Base-by-base conservation (phyloP, 2,329 filamentous ascomycete genomes). In the Volutella citrinella region DNA sequence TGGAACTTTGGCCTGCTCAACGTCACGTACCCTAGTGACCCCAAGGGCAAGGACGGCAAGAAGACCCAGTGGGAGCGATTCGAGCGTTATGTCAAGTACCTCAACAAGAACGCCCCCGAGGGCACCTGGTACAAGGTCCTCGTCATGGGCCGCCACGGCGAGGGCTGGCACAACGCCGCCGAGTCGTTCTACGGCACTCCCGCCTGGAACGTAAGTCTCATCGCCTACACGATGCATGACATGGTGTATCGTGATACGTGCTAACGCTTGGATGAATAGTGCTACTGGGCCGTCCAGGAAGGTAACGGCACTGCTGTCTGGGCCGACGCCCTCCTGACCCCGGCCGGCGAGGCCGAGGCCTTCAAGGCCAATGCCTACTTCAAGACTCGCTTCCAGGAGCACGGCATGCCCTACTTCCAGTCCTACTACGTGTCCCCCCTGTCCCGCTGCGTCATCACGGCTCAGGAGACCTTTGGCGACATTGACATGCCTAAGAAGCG, bases 61-160 rank as follows among this genome's bases (percentile, higher is more conserved):
- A 66, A 70, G 43, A 79, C 74, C 1, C 77, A 78, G 55, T 87
- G 82, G 82, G 64, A 80, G 56, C 71, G 76, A n/a, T 82, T 86
- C 38, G 64, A 66, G 25, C 57, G 72, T 40, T 79, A 80, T 49
- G 69, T 86, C 18, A 51, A 65, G 14, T 60, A 65, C 16, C 55
- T 86, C 22, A 82, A 82, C 60, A 42, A 44, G 10, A 47, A 55
- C 18, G 57, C 59, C 5, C 55, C 68, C n/a, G 55, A 58, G 9
- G 68, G 65, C 30, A 69, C 72, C 11, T 62, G 68, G 19, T 87
- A 84, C 64, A 82, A 83, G 50, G 67, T 88, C 9, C 54, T 87
- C 19, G 81, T 81, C 57, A 68, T 85, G 56, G 82, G 76, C 4
- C 76, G 84, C 23, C 84, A 87, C 52, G 84, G 83, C 15, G 74